These are phyloP conservation scores for Dendrostoma leiphaemia DNA, from an alignment of 2,329 filamentous ascomycete genomes.

Conservation along the genomic window DNA sequence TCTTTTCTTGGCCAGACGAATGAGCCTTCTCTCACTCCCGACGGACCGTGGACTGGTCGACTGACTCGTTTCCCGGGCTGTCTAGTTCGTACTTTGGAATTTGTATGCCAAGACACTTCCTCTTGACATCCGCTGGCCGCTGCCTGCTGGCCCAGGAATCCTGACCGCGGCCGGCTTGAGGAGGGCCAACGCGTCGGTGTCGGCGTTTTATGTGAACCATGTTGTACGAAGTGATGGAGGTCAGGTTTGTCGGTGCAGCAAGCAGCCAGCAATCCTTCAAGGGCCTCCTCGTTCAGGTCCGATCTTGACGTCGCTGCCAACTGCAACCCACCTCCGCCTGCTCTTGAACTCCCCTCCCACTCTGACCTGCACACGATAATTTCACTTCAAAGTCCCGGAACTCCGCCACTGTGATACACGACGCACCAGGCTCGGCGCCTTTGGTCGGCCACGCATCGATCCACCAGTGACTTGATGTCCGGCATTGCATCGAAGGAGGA, in stretches of 20 bases:
- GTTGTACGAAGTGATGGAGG: too few species aligned
- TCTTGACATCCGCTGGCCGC: neutral
- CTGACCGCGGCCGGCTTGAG: neutral
- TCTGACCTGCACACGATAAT: constrained; percentile 9
- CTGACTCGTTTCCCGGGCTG: neutral
- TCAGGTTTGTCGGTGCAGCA: too few species aligned
- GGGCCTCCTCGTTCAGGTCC: too few species aligned
- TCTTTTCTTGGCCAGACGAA: too few species aligned
- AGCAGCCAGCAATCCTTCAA: neutral
- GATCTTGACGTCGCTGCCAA: neutral
- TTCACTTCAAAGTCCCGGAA: constrained; percentile 8
- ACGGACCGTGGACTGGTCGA: too few species aligned
- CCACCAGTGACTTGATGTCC: too few species aligned
- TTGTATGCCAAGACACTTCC: too few species aligned
- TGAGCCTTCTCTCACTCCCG: too few species aligned
- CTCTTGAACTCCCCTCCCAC: neutral
- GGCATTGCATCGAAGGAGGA: neutral
- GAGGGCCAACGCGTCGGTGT: neutral
- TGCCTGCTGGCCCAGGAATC: neutral
- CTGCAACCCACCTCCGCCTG: neutral
- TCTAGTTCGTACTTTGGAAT: too few species aligned
- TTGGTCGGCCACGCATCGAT: too few species aligned
- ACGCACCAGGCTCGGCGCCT: too few species aligned
- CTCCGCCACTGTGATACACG: constrained; percentile 5
- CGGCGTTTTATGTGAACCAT: neutral